phyloP scores from a whole-genome alignment of 2,329 filamentous ascomycete genomes.

The Escovopsis sp. region DNA sequence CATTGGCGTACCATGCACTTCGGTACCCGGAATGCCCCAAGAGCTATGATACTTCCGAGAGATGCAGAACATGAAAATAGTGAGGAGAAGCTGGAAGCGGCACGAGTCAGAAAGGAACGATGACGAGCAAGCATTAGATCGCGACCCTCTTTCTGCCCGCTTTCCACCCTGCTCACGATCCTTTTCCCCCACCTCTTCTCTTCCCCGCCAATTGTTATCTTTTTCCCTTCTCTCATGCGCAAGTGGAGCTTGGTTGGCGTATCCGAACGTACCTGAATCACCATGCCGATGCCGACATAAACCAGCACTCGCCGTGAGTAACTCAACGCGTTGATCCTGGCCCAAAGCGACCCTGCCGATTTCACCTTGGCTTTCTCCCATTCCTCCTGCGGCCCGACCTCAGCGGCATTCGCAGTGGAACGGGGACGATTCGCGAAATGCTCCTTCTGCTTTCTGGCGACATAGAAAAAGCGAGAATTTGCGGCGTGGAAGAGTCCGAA shows the following conservation, averaged over 20 bases:
- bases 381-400: slow-evolving; percentile 7
- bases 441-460: slow-evolving; percentile 34
- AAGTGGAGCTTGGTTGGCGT: too few species aligned
- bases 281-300: slow-evolving; percentile 38
- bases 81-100: slow-evolving; percentile 35
- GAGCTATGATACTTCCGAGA: slow-evolving; percentile 47
- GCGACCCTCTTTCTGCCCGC: neutral
- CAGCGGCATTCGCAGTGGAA: neutral
- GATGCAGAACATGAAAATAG: slow-evolving; percentile 42
- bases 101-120: too few species aligned
- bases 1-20: slow-evolving; percentile 37
- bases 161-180: too few species aligned
- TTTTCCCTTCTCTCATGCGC: too few species aligned
- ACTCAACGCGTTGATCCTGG: slow-evolving; percentile 5
- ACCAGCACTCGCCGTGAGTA: slow-evolving; percentile 30
- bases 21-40: slow-evolving; percentile 45
- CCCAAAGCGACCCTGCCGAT: slow-evolving; percentile 16
- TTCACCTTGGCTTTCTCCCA: slow-evolving; percentile 10
- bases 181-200: too few species aligned
- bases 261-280: slow-evolving; percentile 31
- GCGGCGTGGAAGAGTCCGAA: slow-evolving; percentile 52
- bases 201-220: too few species aligned
- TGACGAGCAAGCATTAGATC: too few species aligned
- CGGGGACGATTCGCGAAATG: slow-evolving; percentile 9
- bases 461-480: slow-evolving; percentile 43